Percentiles rank a stretch among this genome's conserved stretches.
These are phyloP conservation scores for Lyophyllum semitale DNA, from an alignment of 768 basidiomycete species.

Conservation along the genomic window DNA sequence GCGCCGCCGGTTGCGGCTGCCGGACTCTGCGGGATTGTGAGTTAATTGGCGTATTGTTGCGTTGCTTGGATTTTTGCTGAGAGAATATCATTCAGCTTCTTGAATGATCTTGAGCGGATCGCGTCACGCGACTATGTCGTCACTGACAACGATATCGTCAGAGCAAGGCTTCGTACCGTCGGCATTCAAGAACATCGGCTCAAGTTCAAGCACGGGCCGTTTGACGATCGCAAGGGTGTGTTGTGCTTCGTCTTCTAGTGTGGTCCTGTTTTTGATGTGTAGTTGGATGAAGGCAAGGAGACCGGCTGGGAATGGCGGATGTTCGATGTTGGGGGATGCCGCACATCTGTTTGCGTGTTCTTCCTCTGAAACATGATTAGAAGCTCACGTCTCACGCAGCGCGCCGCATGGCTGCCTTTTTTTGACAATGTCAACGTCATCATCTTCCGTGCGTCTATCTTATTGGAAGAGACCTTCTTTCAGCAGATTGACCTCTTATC, in stretches of 20 bases:
- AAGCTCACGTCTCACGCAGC: conserved; percentile 40
- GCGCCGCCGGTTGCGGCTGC: conserved; percentile 48
- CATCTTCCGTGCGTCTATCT: conserved; percentile 55
- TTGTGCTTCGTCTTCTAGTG: not conserved
- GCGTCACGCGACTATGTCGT: conserved; percentile 62
- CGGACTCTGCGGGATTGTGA: conserved; percentile 71
- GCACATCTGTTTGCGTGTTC: conserved; percentile 54
- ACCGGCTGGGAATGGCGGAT: conserved; percentile 65
- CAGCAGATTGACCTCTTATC: not conserved
- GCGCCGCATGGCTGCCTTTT: conserved; percentile 78
- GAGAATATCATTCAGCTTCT: conserved; percentile 50
- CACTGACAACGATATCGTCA: conserved; percentile 72
- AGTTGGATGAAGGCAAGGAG: conserved; percentile 26
- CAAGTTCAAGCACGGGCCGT: conserved; percentile 44
- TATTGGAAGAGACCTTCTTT: not conserved
- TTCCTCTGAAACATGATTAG: not conserved
- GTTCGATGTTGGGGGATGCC: conserved; percentile 77
- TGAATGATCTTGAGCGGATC: conserved; percentile 69
- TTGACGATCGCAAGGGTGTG: conserved; percentile 35
- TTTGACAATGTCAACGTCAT: conserved; percentile 80
- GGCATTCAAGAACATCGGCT: conserved; percentile 71
- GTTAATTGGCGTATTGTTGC: conserved; percentile 21
- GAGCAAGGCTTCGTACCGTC: conserved; percentile 68
- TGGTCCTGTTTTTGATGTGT: not conserved
- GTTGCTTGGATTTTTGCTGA: not conserved